Evolutionary conservation across 2,329 filamentous ascomycete genomes (phyloP), one percentile per base, ranked within the genome.

Genomic region (Trichoderma sp.): DNA sequence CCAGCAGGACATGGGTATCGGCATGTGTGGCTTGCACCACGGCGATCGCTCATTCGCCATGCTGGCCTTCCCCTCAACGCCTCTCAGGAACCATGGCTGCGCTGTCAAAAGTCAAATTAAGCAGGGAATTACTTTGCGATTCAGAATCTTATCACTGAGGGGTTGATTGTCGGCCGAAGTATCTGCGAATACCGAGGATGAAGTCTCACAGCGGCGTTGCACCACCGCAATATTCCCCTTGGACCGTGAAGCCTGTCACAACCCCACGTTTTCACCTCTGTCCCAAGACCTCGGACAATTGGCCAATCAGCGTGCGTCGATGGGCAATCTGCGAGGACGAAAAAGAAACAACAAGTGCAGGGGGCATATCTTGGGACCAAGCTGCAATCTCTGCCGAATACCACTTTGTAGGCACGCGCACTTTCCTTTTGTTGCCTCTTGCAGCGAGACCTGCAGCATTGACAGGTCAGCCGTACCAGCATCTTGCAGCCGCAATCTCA

Each of bases 401-500:
- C 34, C 34, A 63, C 34, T 17, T 13, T n/a, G 30, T 1, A 8
- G 23, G 13, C 64, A 57, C 34, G 28, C 32, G 39, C 64, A 9
- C 55, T 17, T 50, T 50, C 17, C 65, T 58, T 26, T 50, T 61
- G 53, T 47, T 68, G 55, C 55, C 26, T 68, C 50, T 47, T 43
- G 23, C 65, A 23, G 65, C 65, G 17, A 59, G 66, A 66, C 63
- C 55, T 62, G 66, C 66, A 69, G 57, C 66, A 34, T 62, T 61
- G 66, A 61, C 66, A 69, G 66, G 28, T 69, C 66, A 69, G 66
- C 66, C 66, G 66, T 36, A 61, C 66, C 55, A 34, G 66, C 55
- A 68, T 36, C 66, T n/a, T 26, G 66, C 66, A 68, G 66, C 55
- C 55, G 57, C 66, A 69, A 69, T 69, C 66, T 69, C 66, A 69